A percentile compares a stretch with the other conserved stretches of the same genome.
Evolutionary conservation across 2,329 filamentous ascomycete species (phyloP).

Genomic region (Aphanoascus verrucosus): DNA sequence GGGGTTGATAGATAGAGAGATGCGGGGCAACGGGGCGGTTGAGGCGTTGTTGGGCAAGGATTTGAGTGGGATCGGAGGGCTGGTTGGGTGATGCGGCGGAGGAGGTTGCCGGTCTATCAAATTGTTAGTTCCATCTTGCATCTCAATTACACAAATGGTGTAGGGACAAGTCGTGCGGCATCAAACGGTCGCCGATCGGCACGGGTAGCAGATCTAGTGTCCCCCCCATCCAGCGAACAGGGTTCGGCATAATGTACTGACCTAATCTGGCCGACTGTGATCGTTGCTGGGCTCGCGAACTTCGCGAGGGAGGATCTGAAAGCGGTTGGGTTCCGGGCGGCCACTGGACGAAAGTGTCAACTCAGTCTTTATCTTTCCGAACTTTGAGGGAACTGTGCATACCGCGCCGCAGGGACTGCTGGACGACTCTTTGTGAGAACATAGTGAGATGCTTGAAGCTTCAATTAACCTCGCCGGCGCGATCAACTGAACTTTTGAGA

Average conservation of each 20-base stretch:
- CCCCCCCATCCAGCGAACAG: background rate
- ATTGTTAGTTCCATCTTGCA: background rate
- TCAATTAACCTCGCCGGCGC: background rate
- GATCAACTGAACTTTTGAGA: background rate
- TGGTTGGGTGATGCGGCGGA: constrained; percentile 20
- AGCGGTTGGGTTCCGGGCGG: constrained; percentile 35
- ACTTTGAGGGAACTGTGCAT: constrained; percentile 21
- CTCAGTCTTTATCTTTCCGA: constrained; percentile 15
- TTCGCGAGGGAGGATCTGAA: constrained; percentile 35
- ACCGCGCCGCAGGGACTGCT: constrained; percentile 41
- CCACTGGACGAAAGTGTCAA: constrained; percentile 28
- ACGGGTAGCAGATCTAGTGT: background rate
- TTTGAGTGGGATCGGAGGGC: constrained; percentile 32
- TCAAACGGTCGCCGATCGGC: background rate
- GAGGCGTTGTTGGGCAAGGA: constrained; percentile 73
- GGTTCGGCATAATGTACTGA: constrained; percentile 16
- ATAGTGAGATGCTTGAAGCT: constrained; percentile 24
- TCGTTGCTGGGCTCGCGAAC: constrained; percentile 34
- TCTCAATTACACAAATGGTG: background rate
- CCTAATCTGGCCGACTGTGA: constrained; percentile 39
- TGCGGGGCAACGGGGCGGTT: constrained; percentile 76
- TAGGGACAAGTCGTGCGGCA: background rate
- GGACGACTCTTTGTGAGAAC: constrained; percentile 40
- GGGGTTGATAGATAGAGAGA: constrained; percentile 71
- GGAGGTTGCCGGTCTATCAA: constrained; percentile 18